Evolutionary conservation across 306 rosid genomes (phyloP).

Genomic region (Luffa acutangula): DNA sequence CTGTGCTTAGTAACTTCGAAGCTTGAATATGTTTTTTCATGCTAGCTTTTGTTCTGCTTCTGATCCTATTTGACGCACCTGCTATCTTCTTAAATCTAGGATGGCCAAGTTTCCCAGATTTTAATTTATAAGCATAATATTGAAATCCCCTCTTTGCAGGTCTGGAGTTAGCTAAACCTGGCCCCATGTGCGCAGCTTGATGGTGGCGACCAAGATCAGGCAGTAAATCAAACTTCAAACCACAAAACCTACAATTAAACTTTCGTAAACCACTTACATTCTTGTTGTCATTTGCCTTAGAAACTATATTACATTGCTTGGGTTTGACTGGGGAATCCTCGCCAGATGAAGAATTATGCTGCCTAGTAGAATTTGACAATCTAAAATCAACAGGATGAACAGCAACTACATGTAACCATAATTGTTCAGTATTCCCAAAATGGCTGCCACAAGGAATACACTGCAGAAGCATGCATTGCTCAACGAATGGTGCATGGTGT

Average conservation of each 20-base stretch:
- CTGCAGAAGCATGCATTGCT: conserved; percentile 95
- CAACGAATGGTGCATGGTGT: conserved; percentile 84
- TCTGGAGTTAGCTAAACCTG: conserved; percentile 48
- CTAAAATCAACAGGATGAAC: conserved; percentile 60
- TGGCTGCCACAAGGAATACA: conserved; percentile 95
- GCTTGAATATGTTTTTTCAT: conserved; percentile 67
- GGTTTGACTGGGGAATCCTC: conserved; percentile 47
- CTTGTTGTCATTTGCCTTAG: conserved; percentile 45
- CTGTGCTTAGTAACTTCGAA: conserved; percentile 44
- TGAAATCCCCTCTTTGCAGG: conserved; percentile 82
- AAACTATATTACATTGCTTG: conserved; percentile 34
- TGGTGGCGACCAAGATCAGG: conserved; percentile 99
- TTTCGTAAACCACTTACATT: conserved; percentile 48
- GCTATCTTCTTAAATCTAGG: conserved; percentile 69
- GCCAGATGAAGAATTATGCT: conserved; percentile 31
- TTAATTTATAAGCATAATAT: conserved; percentile 67
- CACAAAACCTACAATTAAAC: conserved; percentile 86
- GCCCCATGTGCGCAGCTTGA: conserved; percentile 98
- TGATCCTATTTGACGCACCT: conserved; percentile 66
- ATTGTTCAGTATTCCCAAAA: conserved; percentile 71
- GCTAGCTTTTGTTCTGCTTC: conserved; percentile 67
- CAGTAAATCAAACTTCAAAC: conserved; percentile 88
- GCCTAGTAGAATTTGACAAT: conserved; percentile 45
- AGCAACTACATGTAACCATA: conserved; percentile 84
- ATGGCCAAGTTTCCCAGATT: conserved; percentile 91